phyloP scores from a whole-genome alignment of 345 rosid species.

The Pistacia atlantica region DNA sequence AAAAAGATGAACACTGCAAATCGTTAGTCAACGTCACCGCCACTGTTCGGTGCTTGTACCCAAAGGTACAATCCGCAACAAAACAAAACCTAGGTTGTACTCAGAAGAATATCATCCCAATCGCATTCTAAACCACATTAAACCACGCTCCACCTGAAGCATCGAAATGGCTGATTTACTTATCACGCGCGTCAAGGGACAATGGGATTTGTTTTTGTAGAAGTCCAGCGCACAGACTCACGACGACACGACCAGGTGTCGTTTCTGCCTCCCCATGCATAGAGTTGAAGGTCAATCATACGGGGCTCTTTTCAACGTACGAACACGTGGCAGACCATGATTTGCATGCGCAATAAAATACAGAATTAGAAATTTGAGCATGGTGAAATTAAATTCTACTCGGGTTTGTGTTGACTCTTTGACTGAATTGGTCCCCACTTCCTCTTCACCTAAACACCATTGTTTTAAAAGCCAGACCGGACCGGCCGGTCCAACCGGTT shows the following conservation, averaged over 20 bases:
- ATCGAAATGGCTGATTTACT: no score
- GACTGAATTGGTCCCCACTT: no score
- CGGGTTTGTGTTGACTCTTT: slow-evolving; percentile 4
- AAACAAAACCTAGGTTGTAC: background rate
- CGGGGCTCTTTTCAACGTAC: background rate
- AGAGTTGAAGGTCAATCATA: slow-evolving; percentile 1
- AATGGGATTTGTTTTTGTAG: no score
- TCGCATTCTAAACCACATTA: background rate
- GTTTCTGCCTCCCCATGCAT: background rate
- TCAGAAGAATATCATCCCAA: background rate
- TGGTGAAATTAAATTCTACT: background rate
- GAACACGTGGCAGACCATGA: background rate
- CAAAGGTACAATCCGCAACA: background rate
- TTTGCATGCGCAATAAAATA: background rate
- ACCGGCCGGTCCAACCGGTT: no score
- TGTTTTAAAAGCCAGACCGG: no score
- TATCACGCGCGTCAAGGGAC: no score
- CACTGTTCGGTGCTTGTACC: background rate
- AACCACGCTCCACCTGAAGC: background rate
- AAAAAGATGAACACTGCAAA: no score
- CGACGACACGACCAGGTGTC: background rate
- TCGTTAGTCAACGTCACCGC: background rate
- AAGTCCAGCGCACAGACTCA: background rate
- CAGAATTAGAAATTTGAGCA: background rate
- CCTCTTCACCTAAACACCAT: no score